Evolutionary conservation across 2,329 filamentous ascomycete genomes (phyloP).

Genomic region (Apiospora arundinis): DNA sequence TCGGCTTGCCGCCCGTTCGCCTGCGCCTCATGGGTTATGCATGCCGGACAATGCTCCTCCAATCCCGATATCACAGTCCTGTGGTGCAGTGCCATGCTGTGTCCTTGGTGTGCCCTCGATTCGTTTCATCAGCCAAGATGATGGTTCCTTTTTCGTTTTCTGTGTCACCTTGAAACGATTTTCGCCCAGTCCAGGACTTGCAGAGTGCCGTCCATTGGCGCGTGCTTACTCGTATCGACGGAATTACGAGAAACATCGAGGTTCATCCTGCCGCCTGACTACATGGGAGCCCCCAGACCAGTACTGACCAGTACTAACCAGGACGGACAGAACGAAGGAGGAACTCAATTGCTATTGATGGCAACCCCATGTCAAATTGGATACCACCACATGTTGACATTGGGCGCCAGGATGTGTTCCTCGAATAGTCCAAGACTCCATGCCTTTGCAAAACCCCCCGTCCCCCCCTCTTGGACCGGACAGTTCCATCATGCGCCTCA

Average conservation of each 20-base stretch:
- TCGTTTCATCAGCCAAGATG: not conserved
- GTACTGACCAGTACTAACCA: too few species aligned
- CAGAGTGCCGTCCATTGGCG: too few species aligned
- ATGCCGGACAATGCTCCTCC: not conserved
- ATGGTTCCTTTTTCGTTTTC: not conserved
- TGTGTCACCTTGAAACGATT: not conserved
- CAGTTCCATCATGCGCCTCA: slow-evolving; percentile 6
- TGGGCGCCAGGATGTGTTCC: not conserved
- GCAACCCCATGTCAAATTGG: not conserved
- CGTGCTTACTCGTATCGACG: too few species aligned
- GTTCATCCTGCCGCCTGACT: not conserved
- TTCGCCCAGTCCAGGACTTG: not conserved
- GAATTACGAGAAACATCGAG: not conserved
- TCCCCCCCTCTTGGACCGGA: not conserved
- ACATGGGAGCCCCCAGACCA: not conserved
- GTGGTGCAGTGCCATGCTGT: not conserved
- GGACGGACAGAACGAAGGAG: not conserved
- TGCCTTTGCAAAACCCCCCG: not conserved
- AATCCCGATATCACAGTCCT: not conserved
- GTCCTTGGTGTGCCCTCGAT: not conserved
- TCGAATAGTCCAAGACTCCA: not conserved
- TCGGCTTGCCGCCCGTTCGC: too few species aligned
- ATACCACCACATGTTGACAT: not conserved
- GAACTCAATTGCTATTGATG: not conserved
- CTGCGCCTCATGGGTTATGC: too few species aligned